A percentile compares a stretch with the other conserved stretches of the same genome.
These are phyloP conservation scores for Dendrostoma leiphaemia DNA, from an alignment of 2,329 filamentous ascomycete species.

Conservation along the genomic window DNA sequence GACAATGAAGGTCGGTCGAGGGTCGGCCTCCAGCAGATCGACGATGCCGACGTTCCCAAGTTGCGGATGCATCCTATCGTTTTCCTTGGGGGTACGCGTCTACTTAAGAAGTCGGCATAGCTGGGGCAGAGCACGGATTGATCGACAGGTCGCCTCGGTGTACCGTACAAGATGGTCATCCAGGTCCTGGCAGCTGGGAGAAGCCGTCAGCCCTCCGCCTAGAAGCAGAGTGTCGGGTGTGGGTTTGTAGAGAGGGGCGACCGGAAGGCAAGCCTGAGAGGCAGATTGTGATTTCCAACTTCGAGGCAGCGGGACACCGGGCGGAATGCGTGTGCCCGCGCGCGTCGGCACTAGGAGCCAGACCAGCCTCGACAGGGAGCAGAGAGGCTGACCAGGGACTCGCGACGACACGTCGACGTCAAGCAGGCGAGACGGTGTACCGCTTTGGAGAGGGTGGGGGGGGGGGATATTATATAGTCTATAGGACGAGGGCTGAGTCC, in stretches of 20 bases:
- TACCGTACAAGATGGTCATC: neutral
- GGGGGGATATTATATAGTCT: too few relatives aligned
- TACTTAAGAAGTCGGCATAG: conserved; percentile 14
- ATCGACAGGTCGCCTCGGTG: neutral
- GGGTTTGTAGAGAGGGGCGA: neutral
- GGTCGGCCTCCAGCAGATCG: conserved; percentile 38
- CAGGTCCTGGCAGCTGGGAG: neutral
- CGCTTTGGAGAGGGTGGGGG: neutral
- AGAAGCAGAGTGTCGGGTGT: neutral
- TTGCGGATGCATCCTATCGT: conserved; percentile 16
- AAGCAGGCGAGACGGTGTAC: neutral
- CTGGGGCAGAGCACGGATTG: conserved; percentile 8
- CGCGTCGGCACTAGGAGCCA: neutral
- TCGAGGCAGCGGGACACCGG: neutral
- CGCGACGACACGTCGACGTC: neutral
- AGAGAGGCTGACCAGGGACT: neutral
- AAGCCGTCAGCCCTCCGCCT: conserved; percentile 5
- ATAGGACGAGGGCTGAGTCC: neutral
- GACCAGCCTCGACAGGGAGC: neutral
- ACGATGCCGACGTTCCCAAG: conserved; percentile 28
- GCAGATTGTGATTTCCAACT: neutral
- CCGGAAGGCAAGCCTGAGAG: neutral
- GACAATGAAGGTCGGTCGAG: conserved; percentile 35
- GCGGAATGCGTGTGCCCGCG: neutral
- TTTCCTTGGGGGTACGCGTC: conserved; percentile 4